These are phyloP conservation scores for Cladobotryum mycophilum DNA, from an alignment of 2,329 filamentous ascomycete genomes.

Conservation along the genomic window DNA sequence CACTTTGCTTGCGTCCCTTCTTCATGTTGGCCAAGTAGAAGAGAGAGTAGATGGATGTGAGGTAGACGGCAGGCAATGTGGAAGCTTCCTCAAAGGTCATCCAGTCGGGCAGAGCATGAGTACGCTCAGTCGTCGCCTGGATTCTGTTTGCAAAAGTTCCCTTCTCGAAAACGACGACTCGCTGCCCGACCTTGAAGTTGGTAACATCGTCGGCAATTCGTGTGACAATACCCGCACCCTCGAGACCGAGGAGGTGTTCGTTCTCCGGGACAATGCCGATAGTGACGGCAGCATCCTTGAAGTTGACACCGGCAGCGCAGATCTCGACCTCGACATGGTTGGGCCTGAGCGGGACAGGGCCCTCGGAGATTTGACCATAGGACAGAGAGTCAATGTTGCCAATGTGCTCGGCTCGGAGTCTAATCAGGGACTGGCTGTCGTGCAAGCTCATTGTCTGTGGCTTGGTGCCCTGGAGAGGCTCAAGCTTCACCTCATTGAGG, in stretches of 20 bases:
- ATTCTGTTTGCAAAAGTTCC: background rate
- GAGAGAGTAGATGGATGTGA: background rate
- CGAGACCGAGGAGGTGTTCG: background rate
- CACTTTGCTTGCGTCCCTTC: conserved; percentile 15
- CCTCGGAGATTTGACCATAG: background rate
- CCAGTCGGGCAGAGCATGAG: background rate
- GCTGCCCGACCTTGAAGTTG: background rate
- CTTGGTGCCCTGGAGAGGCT: too few species aligned
- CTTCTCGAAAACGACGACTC: background rate
- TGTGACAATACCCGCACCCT: background rate
- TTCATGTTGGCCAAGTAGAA: background rate
- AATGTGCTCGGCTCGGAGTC: background rate
- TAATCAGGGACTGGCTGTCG: background rate
- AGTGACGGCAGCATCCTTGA: background rate
- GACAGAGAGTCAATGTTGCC: background rate
- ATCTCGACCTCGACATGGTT: background rate
- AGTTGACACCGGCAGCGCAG: background rate
- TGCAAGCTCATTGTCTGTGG: too few species aligned
- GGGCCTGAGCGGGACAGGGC: background rate
- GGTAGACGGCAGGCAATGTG: conserved; percentile 21
- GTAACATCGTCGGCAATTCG: background rate
- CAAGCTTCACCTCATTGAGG: too few species aligned
- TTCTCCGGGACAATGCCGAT: conserved; percentile 1
- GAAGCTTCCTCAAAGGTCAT: conserved; percentile 28
- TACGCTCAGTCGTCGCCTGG: background rate